Evolutionary conservation across 1,284 basidiomycete genomes (phyloP).

Genomic region (Ceratobasidium sp.): DNA sequence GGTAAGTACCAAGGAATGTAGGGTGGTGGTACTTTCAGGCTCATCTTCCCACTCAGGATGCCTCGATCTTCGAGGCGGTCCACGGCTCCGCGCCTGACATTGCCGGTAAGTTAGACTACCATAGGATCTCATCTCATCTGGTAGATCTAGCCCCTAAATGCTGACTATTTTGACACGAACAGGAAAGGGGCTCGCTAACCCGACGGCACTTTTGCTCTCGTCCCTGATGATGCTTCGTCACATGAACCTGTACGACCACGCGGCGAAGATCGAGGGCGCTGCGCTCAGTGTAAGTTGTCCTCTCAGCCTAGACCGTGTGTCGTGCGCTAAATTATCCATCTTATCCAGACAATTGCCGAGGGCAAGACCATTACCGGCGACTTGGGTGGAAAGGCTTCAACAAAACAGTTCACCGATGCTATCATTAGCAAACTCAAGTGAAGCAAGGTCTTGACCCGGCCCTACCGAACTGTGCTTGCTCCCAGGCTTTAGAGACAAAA

Average conservation of each 20-base stretch:
- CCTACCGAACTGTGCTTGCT: neutral
- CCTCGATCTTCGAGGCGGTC: conserved; percentile 99
- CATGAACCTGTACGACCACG: conserved; percentile 90
- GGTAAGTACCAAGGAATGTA: conserved; percentile 55
- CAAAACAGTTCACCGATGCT: conserved; percentile 85
- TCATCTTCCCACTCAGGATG: conserved; percentile 69
- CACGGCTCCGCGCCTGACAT: conserved; percentile 95
- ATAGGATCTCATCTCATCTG: neutral
- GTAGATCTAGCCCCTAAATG: conserved; percentile 19
- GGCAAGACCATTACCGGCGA: conserved; percentile 93
- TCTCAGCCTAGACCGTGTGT: conserved; percentile 40
- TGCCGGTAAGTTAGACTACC: conserved; percentile 60
- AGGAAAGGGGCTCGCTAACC: conserved; percentile 97
- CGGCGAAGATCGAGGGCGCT: conserved; percentile 91
- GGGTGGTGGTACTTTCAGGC: neutral
- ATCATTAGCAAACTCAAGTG: conserved; percentile 76
- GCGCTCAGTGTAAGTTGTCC: conserved; percentile 72
- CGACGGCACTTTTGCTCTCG: conserved; percentile 92
- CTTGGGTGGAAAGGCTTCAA: conserved; percentile 88
- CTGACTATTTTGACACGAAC: conserved; percentile 52
- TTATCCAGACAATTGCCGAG: conserved; percentile 86
- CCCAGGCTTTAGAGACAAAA: neutral
- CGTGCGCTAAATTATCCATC: conserved; percentile 33
- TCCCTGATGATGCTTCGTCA: conserved; percentile 98
- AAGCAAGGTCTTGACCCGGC: neutral